Conservation (phyloP, 305 asterid species). For the Andrographis paniculata region DNA sequence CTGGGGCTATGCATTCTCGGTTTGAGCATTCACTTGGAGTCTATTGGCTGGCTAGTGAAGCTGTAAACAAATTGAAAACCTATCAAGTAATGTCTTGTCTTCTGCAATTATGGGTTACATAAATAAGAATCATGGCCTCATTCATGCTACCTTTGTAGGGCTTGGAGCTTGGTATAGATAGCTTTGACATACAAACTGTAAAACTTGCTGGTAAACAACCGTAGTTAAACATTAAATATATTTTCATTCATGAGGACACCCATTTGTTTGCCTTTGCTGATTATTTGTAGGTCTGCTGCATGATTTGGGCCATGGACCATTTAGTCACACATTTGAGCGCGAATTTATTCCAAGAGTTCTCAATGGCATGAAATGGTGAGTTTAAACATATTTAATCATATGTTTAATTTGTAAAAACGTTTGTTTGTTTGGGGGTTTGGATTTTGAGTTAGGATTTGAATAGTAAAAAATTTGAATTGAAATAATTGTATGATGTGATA, state of each 20-base stretch:
- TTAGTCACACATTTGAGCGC: slow-evolving; percentile 86
- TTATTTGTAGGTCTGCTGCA: slow-evolving; percentile 70
- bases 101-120: slow-evolving; percentile 16
- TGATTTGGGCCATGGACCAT: slow-evolving; percentile 95
- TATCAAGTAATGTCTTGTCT: slow-evolving; percentile 47
- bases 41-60: slow-evolving; percentile 80
- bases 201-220: slow-evolving; percentile 61
- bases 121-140: slow-evolving; percentile 17
- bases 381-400: no score
- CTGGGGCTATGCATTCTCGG: slow-evolving; percentile 97
- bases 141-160: slow-evolving; percentile 47
- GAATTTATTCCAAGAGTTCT: slow-evolving; percentile 66
- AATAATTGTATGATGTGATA: no score
- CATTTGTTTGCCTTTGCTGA: slow-evolving; percentile 20
- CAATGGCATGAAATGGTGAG: slow-evolving; percentile 55
- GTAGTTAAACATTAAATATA: not conserved
- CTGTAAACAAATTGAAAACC: slow-evolving; percentile 49
- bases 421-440: no score
- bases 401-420: no score
- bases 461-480: no score
- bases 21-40: slow-evolving; percentile 95
- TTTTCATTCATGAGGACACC: slow-evolving; percentile 13
- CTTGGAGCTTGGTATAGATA: slow-evolving; percentile 68
- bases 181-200: slow-evolving; percentile 59
- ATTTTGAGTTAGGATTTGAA: no score